Conservation (phyloP, 331 rosid species). For the Saraca asoca region DNA sequence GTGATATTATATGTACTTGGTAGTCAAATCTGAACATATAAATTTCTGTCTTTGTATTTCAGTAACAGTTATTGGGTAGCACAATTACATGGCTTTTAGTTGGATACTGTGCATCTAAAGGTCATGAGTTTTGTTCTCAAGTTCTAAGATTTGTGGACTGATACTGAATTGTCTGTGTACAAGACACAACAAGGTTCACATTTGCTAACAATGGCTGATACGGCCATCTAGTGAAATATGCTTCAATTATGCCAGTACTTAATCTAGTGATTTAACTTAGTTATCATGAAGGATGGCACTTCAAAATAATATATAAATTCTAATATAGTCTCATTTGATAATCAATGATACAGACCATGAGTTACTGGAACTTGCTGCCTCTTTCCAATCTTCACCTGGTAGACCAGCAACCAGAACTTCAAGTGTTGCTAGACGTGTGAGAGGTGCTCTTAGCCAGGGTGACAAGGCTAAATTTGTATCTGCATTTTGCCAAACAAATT, state of each 20-base stretch:
- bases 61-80: no score
- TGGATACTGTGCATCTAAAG: slow-evolving; percentile 1
- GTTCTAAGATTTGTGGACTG: slow-evolving; percentile 10
- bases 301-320: slow-evolving; percentile 4
- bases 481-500: slow-evolving; percentile 90
- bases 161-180: not conserved
- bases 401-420: slow-evolving; percentile 50
- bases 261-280: slow-evolving; percentile 2
- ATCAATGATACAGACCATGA: slow-evolving; percentile 57
- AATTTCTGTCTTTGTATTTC: not conserved
- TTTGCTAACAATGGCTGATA: not conserved
- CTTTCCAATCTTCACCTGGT: slow-evolving; percentile 73
- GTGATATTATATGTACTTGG: not conserved
- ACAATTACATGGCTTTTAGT: not conserved
- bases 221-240: slow-evolving; percentile 5
- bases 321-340: slow-evolving; percentile 16
- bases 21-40: not conserved
- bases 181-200: slow-evolving; percentile 11
- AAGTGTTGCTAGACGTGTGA: slow-evolving; percentile 72
- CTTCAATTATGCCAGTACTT: slow-evolving; percentile 4
- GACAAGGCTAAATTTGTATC: slow-evolving; percentile 73
- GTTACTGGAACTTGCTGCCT: slow-evolving; percentile 73
- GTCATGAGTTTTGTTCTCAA: slow-evolving; percentile 1
- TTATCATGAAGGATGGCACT: slow-evolving; percentile 19
- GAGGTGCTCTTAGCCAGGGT: slow-evolving; percentile 58